These are phyloP conservation scores for Hibiscus trionum DNA, from an alignment of 345 rosid species.

Conservation along the genomic window DNA sequence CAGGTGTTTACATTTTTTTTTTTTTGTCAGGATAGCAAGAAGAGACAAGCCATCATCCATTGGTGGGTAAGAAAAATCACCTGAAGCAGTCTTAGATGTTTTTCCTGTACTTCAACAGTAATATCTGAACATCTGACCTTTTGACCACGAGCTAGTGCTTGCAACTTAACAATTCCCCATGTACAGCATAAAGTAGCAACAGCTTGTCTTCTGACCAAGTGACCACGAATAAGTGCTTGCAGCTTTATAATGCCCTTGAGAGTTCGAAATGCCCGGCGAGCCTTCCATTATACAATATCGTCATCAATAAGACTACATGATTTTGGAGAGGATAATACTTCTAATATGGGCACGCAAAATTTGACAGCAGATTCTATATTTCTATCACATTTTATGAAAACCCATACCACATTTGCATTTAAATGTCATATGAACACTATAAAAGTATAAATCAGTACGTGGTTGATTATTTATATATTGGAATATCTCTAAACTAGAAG, in stretches of 20 bases:
- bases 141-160: slow-evolving; percentile 52
- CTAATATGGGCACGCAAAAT: neutral
- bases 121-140: slow-evolving; percentile 37
- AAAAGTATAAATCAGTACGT: neutral
- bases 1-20: neutral
- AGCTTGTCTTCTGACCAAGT: slow-evolving; percentile 80
- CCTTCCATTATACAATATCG: slow-evolving; percentile 32
- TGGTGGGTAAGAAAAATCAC: slow-evolving; percentile 14
- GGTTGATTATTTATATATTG: neutral
- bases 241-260: slow-evolving; percentile 55
- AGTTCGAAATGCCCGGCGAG: slow-evolving; percentile 44
- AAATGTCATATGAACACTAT: neutral
- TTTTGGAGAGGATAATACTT: neutral
- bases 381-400: neutral
- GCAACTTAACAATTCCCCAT: slow-evolving; percentile 57
- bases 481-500: neutral
- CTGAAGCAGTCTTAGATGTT: slow-evolving; percentile 18
- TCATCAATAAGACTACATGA: slow-evolving; percentile 8
- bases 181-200: slow-evolving; percentile 59
- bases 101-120: slow-evolving; percentile 29
- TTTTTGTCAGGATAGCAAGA: neutral
- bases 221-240: slow-evolving; percentile 77
- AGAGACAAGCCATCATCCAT: neutral
- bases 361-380: neutral
- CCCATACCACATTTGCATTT: neutral